A percentile compares a stretch with the other conserved stretches of the same genome.
Evolutionary conservation across 2,329 filamentous ascomycete species (phyloP).

Genomic region (Harringtonia aguacate): DNA sequence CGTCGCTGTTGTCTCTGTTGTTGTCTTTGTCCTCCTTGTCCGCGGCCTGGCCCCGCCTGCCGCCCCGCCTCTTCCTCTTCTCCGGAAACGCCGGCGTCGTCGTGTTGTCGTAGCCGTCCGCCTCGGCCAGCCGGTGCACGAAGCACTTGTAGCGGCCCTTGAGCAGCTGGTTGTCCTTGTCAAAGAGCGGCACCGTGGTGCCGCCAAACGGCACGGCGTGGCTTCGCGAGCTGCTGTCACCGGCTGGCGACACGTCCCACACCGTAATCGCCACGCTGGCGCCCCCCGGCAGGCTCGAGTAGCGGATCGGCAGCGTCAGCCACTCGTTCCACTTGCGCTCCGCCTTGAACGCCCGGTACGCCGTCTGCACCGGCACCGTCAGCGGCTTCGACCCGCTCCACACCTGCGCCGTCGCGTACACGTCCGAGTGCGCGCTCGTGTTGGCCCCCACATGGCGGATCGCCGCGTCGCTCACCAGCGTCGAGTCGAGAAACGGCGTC

Average conservation of each 20-base stretch:
- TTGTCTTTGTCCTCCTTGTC: slow-evolving; percentile 24
- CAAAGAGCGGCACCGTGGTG: slow-evolving; percentile 86
- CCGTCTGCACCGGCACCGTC: slow-evolving; percentile 82
- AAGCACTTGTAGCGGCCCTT: slow-evolving; percentile 90
- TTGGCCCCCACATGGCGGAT: slow-evolving; percentile 83
- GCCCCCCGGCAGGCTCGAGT: slow-evolving; percentile 70
- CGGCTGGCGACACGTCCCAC: slow-evolving; percentile 84
- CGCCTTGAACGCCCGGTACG: slow-evolving; percentile 81
- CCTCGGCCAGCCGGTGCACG: slow-evolving; percentile 69
- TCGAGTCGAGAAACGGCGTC: slow-evolving; percentile 63
- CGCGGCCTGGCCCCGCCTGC: too few relatives aligned
- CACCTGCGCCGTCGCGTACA: slow-evolving; percentile 86
- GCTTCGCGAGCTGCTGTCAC: slow-evolving; percentile 36
- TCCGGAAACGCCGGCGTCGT: slow-evolving; percentile 62
- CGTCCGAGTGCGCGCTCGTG: slow-evolving; percentile 65
- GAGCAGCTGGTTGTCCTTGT: slow-evolving; percentile 79
- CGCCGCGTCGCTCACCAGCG: slow-evolving; percentile 66
- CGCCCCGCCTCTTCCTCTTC: slow-evolving; percentile 35
- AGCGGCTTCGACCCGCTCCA: slow-evolving; percentile 95
- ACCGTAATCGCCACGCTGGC: slow-evolving; percentile 84
- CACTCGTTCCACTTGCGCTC: slow-evolving; percentile 86
- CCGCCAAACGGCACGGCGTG: slow-evolving; percentile 89
- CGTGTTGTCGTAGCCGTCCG: slow-evolving; percentile 74
- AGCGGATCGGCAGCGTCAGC: slow-evolving; percentile 77
- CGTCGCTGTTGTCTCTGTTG: slow-evolving; percentile 27